Evolutionary conservation across 2,329 filamentous ascomycete genomes (phyloP).

Genomic region (Akanthomyces lecanii): DNA sequence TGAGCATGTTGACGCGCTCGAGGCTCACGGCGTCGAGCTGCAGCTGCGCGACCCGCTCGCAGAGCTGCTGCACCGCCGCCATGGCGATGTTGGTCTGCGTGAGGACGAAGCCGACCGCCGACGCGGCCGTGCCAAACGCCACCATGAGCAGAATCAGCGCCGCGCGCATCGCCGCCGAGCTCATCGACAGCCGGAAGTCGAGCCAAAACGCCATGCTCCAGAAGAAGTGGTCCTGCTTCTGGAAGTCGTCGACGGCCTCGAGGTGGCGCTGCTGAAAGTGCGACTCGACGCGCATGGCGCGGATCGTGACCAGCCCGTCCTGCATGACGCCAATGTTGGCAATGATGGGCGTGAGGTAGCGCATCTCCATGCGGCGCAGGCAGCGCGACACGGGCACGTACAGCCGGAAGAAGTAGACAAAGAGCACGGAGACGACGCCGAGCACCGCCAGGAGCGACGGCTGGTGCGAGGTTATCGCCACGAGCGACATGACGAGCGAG

Average conservation of each 20-base stretch:
- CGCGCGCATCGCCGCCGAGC: conserved; percentile 68
- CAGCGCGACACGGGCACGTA: conserved; percentile 83
- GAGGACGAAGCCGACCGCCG: conserved; percentile 78
- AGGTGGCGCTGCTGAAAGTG: conserved; percentile 80
- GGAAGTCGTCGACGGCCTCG: conserved; percentile 77
- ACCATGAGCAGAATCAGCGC: conserved; percentile 70
- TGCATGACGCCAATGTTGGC: conserved; percentile 88
- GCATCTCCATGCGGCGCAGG: conserved; percentile 80
- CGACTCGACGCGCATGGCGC: conserved; percentile 73
- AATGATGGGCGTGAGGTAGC: conserved; percentile 81
- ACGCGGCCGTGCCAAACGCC: conserved; percentile 68
- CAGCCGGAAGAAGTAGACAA: conserved; percentile 67
- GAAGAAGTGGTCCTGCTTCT: conserved; percentile 95
- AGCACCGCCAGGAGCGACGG: conserved; percentile 73
- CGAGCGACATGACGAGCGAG: conserved; percentile 66
- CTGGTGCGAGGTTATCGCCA: conserved; percentile 76
- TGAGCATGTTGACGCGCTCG: conserved; percentile 77
- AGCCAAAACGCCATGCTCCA: conserved; percentile 87
- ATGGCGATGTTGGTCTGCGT: conserved; percentile 44
- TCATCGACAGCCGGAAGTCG: conserved; percentile 62
- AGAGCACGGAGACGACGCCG: conserved; percentile 59
- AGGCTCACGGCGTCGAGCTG: conserved; percentile 93
- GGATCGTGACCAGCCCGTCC: conserved; percentile 80
- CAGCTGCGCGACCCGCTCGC: conserved; percentile 74
- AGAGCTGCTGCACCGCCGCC: conserved; percentile 50